Conservation (phyloP, 805 yeast genomes). For the Candida pini region DNA sequence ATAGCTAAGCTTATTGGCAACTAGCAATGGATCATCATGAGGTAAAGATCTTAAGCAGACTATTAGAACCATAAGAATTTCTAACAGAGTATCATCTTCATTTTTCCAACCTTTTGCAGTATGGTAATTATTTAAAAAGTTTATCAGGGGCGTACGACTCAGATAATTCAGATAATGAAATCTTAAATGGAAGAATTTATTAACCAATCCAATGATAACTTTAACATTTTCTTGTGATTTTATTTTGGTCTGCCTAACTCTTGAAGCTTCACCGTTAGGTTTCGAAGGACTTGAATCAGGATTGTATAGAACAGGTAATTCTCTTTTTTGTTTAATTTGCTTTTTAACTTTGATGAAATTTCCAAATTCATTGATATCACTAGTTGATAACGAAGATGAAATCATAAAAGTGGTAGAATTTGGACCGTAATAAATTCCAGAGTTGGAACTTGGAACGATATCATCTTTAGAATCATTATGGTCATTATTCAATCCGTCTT, state of each 20-base stretch:
- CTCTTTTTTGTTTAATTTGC: conserved; percentile 26
- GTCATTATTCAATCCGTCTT: conserved; percentile 2
- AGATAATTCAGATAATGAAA: conserved; percentile 37
- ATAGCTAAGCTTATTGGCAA: conserved; percentile 19
- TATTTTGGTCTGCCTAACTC: conserved; percentile 8
- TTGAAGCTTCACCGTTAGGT: conserved; percentile 4
- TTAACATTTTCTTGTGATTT: conserved; percentile 28
- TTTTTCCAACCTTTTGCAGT: conserved; percentile 36
- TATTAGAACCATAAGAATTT: conserved; percentile 39
- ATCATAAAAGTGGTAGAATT: conserved; percentile 45
- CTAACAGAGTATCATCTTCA: conserved; percentile 40
- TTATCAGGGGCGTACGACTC: conserved; percentile 27
- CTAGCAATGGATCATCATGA: conserved; percentile 19
- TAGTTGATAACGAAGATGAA: conserved; percentile 24
- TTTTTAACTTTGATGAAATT: conserved; percentile 24
- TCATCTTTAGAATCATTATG: neutral
- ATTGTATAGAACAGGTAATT: conserved; percentile 19
- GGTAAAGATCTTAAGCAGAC: conserved; percentile 33
- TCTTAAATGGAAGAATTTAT: conserved; percentile 37
- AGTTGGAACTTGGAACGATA: conserved; percentile 13
- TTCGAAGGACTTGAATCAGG: conserved; percentile 3
- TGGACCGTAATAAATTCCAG: conserved; percentile 45
- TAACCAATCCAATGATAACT: conserved; percentile 32
- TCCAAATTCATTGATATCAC: conserved; percentile 25
- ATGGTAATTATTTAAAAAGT: conserved; percentile 33